phyloP scores from a whole-genome alignment of 2,329 filamentous ascomycete species.

The Lojkania enalia region DNA sequence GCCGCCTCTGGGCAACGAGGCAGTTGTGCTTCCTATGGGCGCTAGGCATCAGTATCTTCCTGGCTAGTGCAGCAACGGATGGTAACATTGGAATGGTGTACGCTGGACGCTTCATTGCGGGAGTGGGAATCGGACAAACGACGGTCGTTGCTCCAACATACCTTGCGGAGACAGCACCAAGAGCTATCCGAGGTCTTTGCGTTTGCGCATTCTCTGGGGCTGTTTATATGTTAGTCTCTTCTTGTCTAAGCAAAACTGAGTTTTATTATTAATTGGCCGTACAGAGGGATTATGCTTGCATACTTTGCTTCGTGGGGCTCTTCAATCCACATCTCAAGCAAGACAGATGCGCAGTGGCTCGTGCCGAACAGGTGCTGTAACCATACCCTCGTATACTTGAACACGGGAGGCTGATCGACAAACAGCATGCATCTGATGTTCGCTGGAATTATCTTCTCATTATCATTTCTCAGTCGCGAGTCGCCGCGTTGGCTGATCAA shows the following conservation, averaged over 20 bases:
- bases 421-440: conserved; percentile 76
- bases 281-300: conserved; percentile 70
- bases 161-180: conserved; percentile 71
- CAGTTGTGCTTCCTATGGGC: conserved; percentile 48
- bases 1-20: conserved; percentile 49
- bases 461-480: conserved; percentile 71
- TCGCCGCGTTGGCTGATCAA: conserved; percentile 74
- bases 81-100: conserved; percentile 57
- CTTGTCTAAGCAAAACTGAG: neutral
- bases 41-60: conserved; percentile 47
- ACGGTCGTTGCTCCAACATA: conserved; percentile 72
- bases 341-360: conserved; percentile 55
- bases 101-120: conserved; percentile 67
- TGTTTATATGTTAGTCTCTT: conserved; percentile 62
- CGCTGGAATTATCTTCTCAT: conserved; percentile 68
- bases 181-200: conserved; percentile 71
- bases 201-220: conserved; percentile 71
- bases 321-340: conserved; percentile 55
- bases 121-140: conserved; percentile 67
- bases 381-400: too few species aligned
- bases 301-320: conserved; percentile 70
- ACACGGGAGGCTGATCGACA: too few species aligned
- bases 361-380: conserved; percentile 63
- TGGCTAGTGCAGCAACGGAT: conserved; percentile 34
- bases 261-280: neutral